Conservation (phyloP, 257 asterid species). For the Gentiana dahurica region DNA sequence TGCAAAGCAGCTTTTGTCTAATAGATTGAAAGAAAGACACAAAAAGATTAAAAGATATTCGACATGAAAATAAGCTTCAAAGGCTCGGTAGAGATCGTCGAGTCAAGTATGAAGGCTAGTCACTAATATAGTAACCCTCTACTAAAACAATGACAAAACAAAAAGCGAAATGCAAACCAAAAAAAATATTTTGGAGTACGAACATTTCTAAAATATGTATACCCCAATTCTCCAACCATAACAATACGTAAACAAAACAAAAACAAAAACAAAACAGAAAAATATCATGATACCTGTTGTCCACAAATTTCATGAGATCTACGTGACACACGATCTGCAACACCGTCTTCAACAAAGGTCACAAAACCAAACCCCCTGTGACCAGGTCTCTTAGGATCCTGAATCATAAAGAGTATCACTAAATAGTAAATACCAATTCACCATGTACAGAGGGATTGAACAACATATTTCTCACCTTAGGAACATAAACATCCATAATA, state of each 20-base stretch:
- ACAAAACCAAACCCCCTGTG: constrained; percentile 99
- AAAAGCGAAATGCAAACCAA: too few species aligned
- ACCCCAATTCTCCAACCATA: neutral
- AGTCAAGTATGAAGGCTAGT: too few species aligned
- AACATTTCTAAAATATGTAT: too few species aligned
- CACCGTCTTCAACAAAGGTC: constrained; percentile 95
- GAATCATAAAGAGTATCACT: constrained; percentile 13
- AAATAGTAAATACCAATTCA: neutral
- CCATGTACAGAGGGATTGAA: neutral
- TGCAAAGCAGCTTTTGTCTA: too few species aligned
- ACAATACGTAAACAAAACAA: neutral
- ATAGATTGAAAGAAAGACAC: too few species aligned
- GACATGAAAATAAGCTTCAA: too few species aligned
- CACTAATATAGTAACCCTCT: too few species aligned
- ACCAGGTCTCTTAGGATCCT: constrained; percentile 98
- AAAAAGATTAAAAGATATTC: too few species aligned
- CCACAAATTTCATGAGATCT: constrained; percentile 97
- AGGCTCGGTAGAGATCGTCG: too few species aligned
- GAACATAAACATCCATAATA: constrained; percentile 86
- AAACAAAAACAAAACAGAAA: neutral
- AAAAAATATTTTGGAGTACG: too few species aligned
- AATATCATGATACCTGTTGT: constrained; percentile 57
- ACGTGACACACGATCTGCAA: constrained; percentile 96
- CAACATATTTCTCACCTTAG: constrained; percentile 49
- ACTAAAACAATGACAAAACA: too few species aligned